These are phyloP conservation scores for Blastocystis sp. DNA, from an alignment of 352 stramenopile species.

Conservation along the genomic window DNA sequence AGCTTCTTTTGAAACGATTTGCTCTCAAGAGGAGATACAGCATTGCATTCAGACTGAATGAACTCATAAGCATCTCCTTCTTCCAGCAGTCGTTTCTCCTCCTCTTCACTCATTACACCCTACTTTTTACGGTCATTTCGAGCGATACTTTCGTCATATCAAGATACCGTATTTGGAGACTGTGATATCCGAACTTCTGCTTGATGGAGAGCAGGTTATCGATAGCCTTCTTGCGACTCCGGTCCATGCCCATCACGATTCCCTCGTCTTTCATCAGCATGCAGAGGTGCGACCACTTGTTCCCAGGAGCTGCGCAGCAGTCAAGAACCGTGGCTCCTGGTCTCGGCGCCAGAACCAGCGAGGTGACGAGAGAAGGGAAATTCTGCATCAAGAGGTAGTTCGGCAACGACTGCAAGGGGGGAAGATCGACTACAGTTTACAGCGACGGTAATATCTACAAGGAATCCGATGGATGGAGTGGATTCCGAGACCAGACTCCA, in stretches of 20 bases:
- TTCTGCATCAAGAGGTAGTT: conserved; percentile 64
- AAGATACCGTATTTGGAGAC: conserved; percentile 3
- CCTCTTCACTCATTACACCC: not conserved
- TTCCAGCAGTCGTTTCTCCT: not conserved
- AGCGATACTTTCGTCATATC: conserved; percentile 40
- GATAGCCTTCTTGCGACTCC: conserved; percentile 33
- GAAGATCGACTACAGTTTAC: not conserved
- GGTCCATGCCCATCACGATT: conserved; percentile 62
- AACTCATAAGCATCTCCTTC: not conserved
- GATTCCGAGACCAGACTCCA: not conserved
- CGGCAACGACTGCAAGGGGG: conserved; percentile 64
- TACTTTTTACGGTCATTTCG: not conserved
- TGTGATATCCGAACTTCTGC: conserved; percentile 6
- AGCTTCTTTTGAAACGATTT: conserved; percentile 37
- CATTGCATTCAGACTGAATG: not conserved
- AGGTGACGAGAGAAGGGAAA: conserved; percentile 65
- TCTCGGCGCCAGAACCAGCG: conserved; percentile 66
- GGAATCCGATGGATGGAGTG: conserved; percentile 3
- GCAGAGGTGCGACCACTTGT: conserved; percentile 83
- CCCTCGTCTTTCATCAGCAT: conserved; percentile 81
- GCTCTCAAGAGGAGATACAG: not conserved
- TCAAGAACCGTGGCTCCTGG: conserved; percentile 78
- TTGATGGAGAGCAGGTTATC: conserved; percentile 23
- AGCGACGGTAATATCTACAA: not conserved
- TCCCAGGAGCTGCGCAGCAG: conserved; percentile 84